Evolutionary conservation across 768 basidiomycete species (phyloP).

Genomic region (Psilocybe subaeruginosa): DNA sequence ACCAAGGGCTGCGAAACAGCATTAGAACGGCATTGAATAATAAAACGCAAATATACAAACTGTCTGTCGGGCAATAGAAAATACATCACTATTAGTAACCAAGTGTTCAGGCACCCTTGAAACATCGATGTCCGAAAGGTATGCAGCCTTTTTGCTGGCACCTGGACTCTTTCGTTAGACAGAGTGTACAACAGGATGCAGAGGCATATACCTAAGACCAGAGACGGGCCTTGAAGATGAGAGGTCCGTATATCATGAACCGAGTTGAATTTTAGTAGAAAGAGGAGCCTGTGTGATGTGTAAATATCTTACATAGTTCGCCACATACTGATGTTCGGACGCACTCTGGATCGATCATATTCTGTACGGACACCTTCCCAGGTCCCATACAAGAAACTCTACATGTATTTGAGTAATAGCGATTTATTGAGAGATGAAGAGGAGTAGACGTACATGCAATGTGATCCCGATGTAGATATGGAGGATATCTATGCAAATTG

Average conservation of each 20-base stretch:
- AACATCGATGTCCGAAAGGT: conserved; percentile 52
- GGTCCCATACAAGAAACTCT: conserved; percentile 65
- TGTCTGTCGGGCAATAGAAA: conserved; percentile 56
- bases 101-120: conserved; percentile 39
- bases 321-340: conserved; percentile 13
- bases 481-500: conserved; percentile 48
- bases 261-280: conserved; percentile 36
- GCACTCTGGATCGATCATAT: conserved; percentile 43
- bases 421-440: conserved; percentile 6
- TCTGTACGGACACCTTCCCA: conserved; percentile 52
- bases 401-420: conserved; percentile 1
- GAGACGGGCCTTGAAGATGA: conserved; percentile 47
- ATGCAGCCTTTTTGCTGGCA: conserved; percentile 51
- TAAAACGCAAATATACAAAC: conserved; percentile 34
- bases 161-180: conserved; percentile 37
- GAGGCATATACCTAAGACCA: conserved; percentile 52
- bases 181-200: not conserved
- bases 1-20: conserved; percentile 42
- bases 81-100: conserved; percentile 63
- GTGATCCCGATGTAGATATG: conserved; percentile 46
- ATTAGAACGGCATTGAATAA: not conserved
- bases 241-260: conserved; percentile 62
- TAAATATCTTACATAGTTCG: not conserved
- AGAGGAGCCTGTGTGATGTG: conserved; percentile 32
- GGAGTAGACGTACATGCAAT: conserved; percentile 47